These are phyloP conservation scores for Phytophthora cactorum DNA, from an alignment of 352 stramenopile genomes.

Conservation along the genomic window DNA sequence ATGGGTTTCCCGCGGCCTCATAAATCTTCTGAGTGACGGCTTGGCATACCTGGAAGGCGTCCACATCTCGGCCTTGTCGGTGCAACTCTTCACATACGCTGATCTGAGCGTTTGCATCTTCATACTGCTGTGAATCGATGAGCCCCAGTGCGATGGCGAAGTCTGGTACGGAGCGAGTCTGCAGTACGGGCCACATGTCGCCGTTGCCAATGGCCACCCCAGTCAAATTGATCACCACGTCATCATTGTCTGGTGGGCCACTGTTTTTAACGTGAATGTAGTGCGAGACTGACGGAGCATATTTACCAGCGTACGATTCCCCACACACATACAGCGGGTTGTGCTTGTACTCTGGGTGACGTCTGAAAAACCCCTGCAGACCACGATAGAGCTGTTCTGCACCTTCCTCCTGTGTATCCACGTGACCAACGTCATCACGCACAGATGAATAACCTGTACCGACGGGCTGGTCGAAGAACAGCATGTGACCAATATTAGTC, in stretches of 20 bases:
- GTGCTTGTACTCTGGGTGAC: slow-evolving; percentile 84
- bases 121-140: slow-evolving; percentile 86
- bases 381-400: slow-evolving; percentile 92
- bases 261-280: slow-evolving; percentile 93
- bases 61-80: slow-evolving; percentile 71
- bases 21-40: slow-evolving; percentile 81
- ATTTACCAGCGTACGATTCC: slow-evolving; percentile 98
- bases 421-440: slow-evolving; percentile 73
- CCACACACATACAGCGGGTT: slow-evolving; percentile 77
- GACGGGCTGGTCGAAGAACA: slow-evolving; percentile 87
- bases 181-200: slow-evolving; percentile 83
- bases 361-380: slow-evolving; percentile 89
- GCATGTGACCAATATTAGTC: slow-evolving; percentile 81
- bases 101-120: slow-evolving; percentile 75
- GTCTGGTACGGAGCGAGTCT: slow-evolving; percentile 82
- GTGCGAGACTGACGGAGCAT: slow-evolving; percentile 94
- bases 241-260: slow-evolving; percentile 27
- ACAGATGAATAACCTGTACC: slow-evolving; percentile 82
- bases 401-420: slow-evolving; percentile 71
- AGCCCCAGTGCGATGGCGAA: slow-evolving; percentile 81
- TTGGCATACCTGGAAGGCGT: slow-evolving; percentile 77
- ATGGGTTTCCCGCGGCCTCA: slow-evolving; percentile 74
- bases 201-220: slow-evolving; percentile 93
- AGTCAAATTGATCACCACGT: slow-evolving; percentile 74
- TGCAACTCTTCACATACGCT: slow-evolving; percentile 80